These are phyloP conservation scores for Galium porrigens DNA, from an alignment of 305 asterid species.

Conservation along the genomic window DNA sequence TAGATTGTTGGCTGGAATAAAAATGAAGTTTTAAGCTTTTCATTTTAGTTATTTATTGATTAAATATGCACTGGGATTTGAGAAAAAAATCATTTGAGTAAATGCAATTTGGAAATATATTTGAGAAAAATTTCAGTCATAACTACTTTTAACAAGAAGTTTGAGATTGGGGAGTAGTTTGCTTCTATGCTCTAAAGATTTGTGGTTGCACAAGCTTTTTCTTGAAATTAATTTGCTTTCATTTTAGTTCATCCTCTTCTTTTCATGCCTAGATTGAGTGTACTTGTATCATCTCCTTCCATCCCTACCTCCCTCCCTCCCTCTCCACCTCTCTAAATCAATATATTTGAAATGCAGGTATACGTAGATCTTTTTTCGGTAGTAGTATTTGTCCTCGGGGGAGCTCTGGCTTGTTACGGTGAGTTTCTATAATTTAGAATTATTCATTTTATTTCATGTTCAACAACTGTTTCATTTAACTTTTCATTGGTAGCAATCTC, in stretches of 20 bases:
- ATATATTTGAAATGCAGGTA: constrained; percentile 33
- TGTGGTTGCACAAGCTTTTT: not conserved
- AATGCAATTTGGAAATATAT: not conserved
- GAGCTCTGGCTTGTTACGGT: constrained; percentile 88
- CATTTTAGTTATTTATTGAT: not conserved
- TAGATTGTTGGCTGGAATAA: not conserved
- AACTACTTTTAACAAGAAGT: not conserved
- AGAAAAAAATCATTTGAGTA: not conserved
- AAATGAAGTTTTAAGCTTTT: not conserved
- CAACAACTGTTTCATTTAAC: not conserved
- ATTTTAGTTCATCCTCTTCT: not conserved
- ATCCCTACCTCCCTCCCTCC: no score
- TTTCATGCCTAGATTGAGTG: not conserved
- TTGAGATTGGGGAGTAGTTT: not conserved
- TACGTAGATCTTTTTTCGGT: constrained; percentile 64
- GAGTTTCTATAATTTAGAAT: constrained; percentile 16
- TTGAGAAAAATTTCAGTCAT: not conserved
- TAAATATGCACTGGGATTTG: not conserved
- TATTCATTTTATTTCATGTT: not conserved
- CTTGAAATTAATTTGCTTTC: not conserved
- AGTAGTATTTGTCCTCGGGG: constrained; percentile 56
- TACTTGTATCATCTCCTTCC: no score
- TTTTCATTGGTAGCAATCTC: not conserved
- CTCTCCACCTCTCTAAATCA: no score
- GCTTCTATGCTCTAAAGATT: constrained; percentile 1